Base-by-base conservation (phyloP, 257 asterid genomes). In the Henckelia pumila region DNA sequence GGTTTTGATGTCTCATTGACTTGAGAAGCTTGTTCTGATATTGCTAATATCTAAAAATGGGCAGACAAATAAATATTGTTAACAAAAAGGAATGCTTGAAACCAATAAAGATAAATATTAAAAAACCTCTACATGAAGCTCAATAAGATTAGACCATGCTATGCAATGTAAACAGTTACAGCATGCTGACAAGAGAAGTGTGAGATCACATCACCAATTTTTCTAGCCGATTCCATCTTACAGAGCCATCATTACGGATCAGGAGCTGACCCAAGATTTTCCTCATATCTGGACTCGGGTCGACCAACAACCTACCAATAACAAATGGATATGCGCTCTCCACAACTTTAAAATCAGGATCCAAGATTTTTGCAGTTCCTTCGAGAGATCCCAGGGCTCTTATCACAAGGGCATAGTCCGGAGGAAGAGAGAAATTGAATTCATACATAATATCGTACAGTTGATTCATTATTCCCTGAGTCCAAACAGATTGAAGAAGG, bases 241-340 rank as follows among this genome's bases (percentile, higher is more conserved):
- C 77, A 21, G 95, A 88, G 68, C 99, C 99, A 80, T 93, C 95
- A 80, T 93, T 90, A 35, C 85, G 82, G 77, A 93, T 88, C 68
- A 90, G 79, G 71, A 93, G 99, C 75, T 93, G 97, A 50, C 94
- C 87, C 84, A 93, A 80, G 69, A 93, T 88, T 79, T 84, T 88
- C 84, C 99, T 87, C 99, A 93, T 93, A 76, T 90, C 99, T 73
- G 95, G 95, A 80, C 86, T 88, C 33, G 99, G 92, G 84, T 93
- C 97, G 72, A 72, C 81, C 81, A 93, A 81, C 56, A 90, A 87
- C 80, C 97, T 82, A 71, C 95, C 97, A 19, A 93, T 90, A 66
- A 93, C 95, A 75, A 90, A 93, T 57, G 99, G 99, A 80, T 93
- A 93, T 50, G 99, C 97, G 81, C 99, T 93, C 84, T 90, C 99